Percentiles rank a stretch among this genome's conserved stretches.
Evolutionary conservation across 176 grass and related monocot genomes (phyloP).

Genomic region (Tillandsia fasciculata): DNA sequence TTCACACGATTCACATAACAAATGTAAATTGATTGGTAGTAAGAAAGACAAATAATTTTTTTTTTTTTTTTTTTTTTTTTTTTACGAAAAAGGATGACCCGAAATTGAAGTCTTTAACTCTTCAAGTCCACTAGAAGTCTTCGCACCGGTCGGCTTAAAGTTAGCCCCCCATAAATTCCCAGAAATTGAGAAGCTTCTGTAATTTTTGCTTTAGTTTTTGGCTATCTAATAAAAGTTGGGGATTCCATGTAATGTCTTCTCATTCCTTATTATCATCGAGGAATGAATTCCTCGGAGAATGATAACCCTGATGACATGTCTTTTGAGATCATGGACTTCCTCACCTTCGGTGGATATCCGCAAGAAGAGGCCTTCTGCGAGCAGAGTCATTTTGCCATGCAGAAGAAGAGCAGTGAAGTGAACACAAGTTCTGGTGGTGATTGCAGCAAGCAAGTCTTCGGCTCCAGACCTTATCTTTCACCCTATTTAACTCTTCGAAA

Average conservation of each 20-base stretch:
- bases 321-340: conserved; percentile 16
- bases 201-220: no score
- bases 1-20: no score
- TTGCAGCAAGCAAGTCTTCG: neutral
- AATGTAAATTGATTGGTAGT: no score
- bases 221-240: neutral
- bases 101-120: no score
- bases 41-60: no score
- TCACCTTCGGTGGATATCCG: conserved; percentile 17
- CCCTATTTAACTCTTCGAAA: neutral
- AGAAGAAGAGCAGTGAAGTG: no score
- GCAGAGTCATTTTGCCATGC: neutral
- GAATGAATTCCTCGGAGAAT: neutral
- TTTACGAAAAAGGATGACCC: no score
- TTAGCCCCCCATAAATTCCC: no score
- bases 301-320: neutral
- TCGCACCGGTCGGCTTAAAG: no score
- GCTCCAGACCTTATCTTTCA: neutral
- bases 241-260: conserved; percentile 18
- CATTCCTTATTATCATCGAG: conserved; percentile 15
- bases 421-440: neutral
- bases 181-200: no score
- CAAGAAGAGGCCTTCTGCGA: neutral
- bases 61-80: no score
- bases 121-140: no score